phyloP scores from a whole-genome alignment of 805 yeast genomes.

The Crinitomyces ghanaensis region DNA sequence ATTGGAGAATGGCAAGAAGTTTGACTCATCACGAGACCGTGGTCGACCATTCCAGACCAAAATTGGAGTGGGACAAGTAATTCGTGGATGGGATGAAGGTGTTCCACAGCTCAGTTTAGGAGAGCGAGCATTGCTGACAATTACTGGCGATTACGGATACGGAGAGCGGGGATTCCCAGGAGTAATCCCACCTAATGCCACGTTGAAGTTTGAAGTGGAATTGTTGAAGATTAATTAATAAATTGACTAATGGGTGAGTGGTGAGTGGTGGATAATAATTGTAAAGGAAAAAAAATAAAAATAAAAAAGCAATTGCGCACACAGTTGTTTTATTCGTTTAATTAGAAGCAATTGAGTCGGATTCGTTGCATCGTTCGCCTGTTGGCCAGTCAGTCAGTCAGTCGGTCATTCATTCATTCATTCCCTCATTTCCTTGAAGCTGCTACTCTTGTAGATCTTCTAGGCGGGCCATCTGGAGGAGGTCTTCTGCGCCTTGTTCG shows the following conservation, averaged over 20 bases:
- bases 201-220: too few relatives aligned
- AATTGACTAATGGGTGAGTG: neutral
- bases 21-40: constrained; percentile 91
- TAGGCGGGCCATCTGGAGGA: neutral
- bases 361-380: too few relatives aligned
- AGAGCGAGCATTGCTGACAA: constrained; percentile 83
- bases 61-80: constrained; percentile 94
- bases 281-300: neutral
- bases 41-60: constrained; percentile 89
- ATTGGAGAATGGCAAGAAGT: constrained; percentile 88
- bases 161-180: constrained; percentile 96
- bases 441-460: too few relatives aligned
- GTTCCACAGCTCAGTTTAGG: constrained; percentile 89
- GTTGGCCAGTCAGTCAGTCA: too few relatives aligned
- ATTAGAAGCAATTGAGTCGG: too few relatives aligned
- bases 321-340: constrained; percentile 2
- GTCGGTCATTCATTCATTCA: too few relatives aligned
- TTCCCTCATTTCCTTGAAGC: too few relatives aligned
- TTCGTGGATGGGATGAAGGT: constrained; percentile 93
- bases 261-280: neutral
- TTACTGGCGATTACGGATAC: constrained; percentile 89
- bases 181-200: constrained; percentile 91
- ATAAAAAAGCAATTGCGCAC: neutral
- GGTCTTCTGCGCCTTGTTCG: neutral
- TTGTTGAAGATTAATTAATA: constrained; percentile 19